These are phyloP conservation scores for Lachnum nothofagi DNA, from an alignment of 2,329 filamentous ascomycete species.

Conservation along the genomic window DNA sequence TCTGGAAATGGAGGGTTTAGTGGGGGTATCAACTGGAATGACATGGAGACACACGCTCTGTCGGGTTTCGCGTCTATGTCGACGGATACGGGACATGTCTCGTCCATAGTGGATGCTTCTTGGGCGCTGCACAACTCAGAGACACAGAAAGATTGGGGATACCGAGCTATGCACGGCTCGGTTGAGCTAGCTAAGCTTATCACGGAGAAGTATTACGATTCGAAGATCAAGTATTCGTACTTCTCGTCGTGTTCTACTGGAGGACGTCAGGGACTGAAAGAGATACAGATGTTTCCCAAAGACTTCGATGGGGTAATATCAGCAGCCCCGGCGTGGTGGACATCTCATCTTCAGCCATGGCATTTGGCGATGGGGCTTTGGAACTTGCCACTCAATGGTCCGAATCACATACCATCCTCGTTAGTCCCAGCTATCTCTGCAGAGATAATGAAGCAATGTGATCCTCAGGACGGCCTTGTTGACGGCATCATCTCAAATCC, in stretches of 20 bases:
- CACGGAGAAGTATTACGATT: neutral
- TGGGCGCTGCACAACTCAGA: slow-evolving; percentile 40
- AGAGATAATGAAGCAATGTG: slow-evolving; percentile 46
- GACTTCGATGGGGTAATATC: slow-evolving; percentile 46
- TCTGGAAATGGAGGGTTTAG: slow-evolving; percentile 44
- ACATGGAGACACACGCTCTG: slow-evolving; percentile 37
- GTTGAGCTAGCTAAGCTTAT: neutral
- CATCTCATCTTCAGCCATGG: slow-evolving; percentile 22
- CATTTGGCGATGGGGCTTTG: slow-evolving; percentile 41
- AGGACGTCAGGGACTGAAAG: slow-evolving; percentile 44
- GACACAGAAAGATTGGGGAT: slow-evolving; percentile 33
- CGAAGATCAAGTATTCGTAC: slow-evolving; percentile 32
- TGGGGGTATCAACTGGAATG: slow-evolving; percentile 44
- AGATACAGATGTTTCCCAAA: slow-evolving; percentile 40
- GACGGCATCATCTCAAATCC: slow-evolving; percentile 42
- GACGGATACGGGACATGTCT: slow-evolving; percentile 43
- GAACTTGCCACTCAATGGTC: slow-evolving; percentile 42
- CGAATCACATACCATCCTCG: slow-evolving; percentile 40
- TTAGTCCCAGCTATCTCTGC: slow-evolving; percentile 42
- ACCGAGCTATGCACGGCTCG: slow-evolving; percentile 17
- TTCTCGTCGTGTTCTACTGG: slow-evolving; percentile 46
- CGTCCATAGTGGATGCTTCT: slow-evolving; percentile 26
- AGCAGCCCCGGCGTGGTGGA: slow-evolving; percentile 33
- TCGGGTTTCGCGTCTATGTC: slow-evolving; percentile 40
- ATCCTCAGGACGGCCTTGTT: slow-evolving; percentile 42